A percentile compares a stretch with the other conserved stretches of the same genome.
Conservation (phyloP, 805 yeast genomes). For the Saturnispora dispora region DNA sequence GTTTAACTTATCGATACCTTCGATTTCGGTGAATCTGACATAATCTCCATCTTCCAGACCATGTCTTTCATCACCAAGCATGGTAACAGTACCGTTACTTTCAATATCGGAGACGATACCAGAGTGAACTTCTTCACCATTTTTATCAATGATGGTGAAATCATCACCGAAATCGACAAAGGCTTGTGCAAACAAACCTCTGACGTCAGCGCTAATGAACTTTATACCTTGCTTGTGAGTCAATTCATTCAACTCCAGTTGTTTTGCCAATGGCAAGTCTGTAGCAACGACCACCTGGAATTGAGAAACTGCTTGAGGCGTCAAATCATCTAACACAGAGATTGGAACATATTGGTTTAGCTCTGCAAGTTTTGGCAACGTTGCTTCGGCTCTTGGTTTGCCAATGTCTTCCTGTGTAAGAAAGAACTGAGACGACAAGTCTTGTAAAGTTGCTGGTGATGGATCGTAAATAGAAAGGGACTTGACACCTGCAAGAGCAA, state of each 20-base stretch:
- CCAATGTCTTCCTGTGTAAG: slow-evolving; percentile 67
- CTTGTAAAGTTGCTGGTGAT: slow-evolving; percentile 50
- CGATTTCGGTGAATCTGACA: slow-evolving; percentile 79
- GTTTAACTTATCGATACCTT: slow-evolving; percentile 68
- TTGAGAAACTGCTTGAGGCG: slow-evolving; percentile 41
- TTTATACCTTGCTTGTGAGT: slow-evolving; percentile 69
- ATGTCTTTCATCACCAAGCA: slow-evolving; percentile 86
- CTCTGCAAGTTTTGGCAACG: slow-evolving; percentile 64
- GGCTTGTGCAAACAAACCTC: slow-evolving; percentile 81
- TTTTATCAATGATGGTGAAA: slow-evolving; percentile 73
- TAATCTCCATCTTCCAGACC: slow-evolving; percentile 87
- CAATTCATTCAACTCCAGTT: slow-evolving; percentile 61
- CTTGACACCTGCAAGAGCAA: slow-evolving; percentile 95
- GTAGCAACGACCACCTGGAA: slow-evolving; percentile 86
- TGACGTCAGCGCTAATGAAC: slow-evolving; percentile 71
- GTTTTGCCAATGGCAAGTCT: slow-evolving; percentile 61
- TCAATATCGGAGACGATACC: slow-evolving; percentile 91
- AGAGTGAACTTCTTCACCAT: slow-evolving; percentile 84
- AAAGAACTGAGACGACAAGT: slow-evolving; percentile 86
- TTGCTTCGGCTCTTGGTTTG: slow-evolving; percentile 60
- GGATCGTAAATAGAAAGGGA: slow-evolving; percentile 83
- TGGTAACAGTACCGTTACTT: slow-evolving; percentile 81
- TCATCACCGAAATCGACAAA: slow-evolving; percentile 85
- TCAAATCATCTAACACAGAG: slow-evolving; percentile 47
- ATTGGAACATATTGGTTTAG: slow-evolving; percentile 88